A percentile compares a stretch with the other conserved stretches of the same genome.
Conservation (phyloP, 1,284 basidiomycete genomes). For the Sphagnurus paluster region DNA sequence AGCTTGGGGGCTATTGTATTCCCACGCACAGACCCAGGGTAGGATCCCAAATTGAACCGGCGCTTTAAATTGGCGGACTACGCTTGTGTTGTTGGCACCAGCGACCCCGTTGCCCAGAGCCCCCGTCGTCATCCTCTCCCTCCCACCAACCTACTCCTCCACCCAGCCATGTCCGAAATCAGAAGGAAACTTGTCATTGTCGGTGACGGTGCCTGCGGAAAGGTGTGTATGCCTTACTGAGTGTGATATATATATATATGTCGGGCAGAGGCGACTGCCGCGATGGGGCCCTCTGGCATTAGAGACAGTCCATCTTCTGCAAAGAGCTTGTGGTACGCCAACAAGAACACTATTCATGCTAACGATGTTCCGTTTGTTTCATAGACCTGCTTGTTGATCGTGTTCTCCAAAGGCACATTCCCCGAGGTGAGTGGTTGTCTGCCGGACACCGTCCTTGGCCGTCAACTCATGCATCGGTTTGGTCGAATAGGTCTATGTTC, state of each 20-base stretch:
- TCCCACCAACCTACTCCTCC: background rate
- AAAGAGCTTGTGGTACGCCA: too few species aligned
- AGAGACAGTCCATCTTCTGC: too few species aligned
- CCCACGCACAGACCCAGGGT: conserved; percentile 20
- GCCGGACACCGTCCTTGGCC: too few species aligned
- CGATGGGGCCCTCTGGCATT: too few species aligned
- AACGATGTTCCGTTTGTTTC: conserved; percentile 3
- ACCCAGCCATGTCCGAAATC: conserved; percentile 62
- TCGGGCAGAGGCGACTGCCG: background rate
- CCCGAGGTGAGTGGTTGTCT: conserved; percentile 65
- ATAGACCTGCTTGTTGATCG: conserved; percentile 81
- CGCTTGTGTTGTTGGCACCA: conserved; percentile 15
- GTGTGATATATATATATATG: too few species aligned
- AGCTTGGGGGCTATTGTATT: conserved; percentile 1
- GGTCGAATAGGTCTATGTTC: conserved; percentile 42
- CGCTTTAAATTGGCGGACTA: conserved; percentile 16
- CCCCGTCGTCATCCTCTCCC: background rate
- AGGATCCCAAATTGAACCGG: conserved; percentile 16
- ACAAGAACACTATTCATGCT: too few species aligned
- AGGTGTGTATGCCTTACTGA: conserved; percentile 44
- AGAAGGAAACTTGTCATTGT: conserved; percentile 81
- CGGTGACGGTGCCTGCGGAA: conserved; percentile 83
- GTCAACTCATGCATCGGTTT: conserved; percentile 6
- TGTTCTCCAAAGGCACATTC: conserved; percentile 91
- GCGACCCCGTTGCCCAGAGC: conserved; percentile 6